Evolutionary conservation across 305 asterid species (phyloP).

Genomic region (Fraxinus xanthoxyloides): DNA sequence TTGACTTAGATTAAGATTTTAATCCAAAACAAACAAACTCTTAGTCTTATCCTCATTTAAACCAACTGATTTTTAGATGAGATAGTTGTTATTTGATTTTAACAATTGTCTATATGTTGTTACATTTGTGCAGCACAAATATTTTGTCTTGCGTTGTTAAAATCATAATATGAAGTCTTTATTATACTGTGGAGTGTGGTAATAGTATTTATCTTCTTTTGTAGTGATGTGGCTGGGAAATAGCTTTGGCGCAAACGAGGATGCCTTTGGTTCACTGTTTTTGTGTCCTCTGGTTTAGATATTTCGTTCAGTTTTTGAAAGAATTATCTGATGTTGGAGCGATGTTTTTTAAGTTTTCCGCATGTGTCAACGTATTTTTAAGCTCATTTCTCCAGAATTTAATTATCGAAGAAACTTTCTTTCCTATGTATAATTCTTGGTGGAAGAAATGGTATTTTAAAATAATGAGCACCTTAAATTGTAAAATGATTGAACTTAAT

Average conservation of each 20-base stretch:
- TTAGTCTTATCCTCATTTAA: too few species aligned
- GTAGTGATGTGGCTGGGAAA: not conserved
- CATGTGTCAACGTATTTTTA: not conserved
- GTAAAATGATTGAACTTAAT: not conserved
- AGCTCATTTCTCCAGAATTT: not conserved
- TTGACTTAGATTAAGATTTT: too few species aligned
- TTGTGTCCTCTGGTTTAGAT: not conserved
- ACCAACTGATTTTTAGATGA: not conserved
- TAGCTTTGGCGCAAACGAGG: not conserved
- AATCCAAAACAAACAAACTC: too few species aligned
- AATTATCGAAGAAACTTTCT: not conserved
- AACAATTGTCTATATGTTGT: not conserved
- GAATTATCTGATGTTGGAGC: not conserved
- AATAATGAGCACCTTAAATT: too few species aligned
- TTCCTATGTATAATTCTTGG: not conserved
- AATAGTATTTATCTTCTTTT: not conserved
- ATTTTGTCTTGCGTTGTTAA: not conserved
- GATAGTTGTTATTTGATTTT: not conserved
- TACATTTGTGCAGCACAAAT: not conserved
- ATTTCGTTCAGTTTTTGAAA: not conserved
- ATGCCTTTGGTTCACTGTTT: not conserved
- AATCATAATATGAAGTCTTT: not conserved
- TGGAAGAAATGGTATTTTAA: not conserved
- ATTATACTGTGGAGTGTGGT: not conserved
- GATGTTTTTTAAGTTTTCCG: not conserved